phyloP scores from a whole-genome alignment of 257 asterid species.

The Marsdenia floribunda region DNA sequence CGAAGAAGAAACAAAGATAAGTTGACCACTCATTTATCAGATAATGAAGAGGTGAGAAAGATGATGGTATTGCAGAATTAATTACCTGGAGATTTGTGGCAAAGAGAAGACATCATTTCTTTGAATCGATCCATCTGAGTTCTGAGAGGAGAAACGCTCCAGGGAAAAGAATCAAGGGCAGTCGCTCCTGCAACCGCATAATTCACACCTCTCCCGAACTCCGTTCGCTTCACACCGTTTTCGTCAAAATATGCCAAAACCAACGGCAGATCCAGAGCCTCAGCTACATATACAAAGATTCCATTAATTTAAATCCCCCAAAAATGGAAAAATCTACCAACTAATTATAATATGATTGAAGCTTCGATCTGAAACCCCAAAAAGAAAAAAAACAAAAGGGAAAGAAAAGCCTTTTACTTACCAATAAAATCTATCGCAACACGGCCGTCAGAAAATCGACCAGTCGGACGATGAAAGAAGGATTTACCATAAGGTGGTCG shows the following conservation, averaged over 20 bases:
- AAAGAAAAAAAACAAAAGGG: neutral
- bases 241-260: conserved; percentile 28
- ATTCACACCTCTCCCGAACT: conserved; percentile 21
- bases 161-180: conserved; percentile 23
- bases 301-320: neutral
- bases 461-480: too few relatives aligned
- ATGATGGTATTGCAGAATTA: too few relatives aligned
- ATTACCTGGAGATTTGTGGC: conserved; percentile 10
- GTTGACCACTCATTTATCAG: too few relatives aligned
- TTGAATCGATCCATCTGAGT: conserved; percentile 42
- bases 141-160: conserved; percentile 24
- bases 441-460: too few relatives aligned
- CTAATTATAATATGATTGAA: too few relatives aligned
- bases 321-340: too few relatives aligned
- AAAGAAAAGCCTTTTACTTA: too few relatives aligned
- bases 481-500: too few relatives aligned
- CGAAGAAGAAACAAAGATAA: too few relatives aligned
- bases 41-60: too few relatives aligned
- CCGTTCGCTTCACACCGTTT: neutral
- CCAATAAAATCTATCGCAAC: too few relatives aligned
- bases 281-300: conserved; percentile 22
- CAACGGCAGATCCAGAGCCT: conserved; percentile 29
- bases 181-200: conserved; percentile 46
- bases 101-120: conserved; percentile 19
- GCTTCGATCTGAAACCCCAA: too few relatives aligned